A percentile compares a stretch with the other conserved stretches of the same genome.
Conservation (phyloP, 495 filamentous ascomycete species). For the Emericellopsis terricola region DNA sequence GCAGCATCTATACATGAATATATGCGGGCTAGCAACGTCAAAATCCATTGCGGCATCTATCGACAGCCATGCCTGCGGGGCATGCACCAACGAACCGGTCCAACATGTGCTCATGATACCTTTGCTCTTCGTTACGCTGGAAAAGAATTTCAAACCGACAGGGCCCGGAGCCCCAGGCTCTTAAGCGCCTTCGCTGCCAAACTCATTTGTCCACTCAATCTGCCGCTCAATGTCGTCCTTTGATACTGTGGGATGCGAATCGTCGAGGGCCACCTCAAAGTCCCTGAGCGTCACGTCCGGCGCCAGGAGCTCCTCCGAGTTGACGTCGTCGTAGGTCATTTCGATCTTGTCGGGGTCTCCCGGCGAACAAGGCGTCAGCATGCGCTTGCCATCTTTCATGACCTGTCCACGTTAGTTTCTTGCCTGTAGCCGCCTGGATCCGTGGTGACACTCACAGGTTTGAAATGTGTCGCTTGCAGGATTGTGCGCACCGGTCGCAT, state of each 20-base stretch:
- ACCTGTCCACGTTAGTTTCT: conserved; percentile 31
- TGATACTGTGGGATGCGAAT: conserved; percentile 76
- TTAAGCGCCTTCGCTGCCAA: conserved; percentile 80
- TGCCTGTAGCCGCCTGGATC: background rate
- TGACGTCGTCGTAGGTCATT: conserved; percentile 83
- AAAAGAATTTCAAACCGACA: too few species aligned
- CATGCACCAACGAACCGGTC: too few species aligned
- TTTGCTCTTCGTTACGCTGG: too few species aligned
- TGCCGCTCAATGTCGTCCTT: conserved; percentile 65
- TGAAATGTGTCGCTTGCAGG: conserved; percentile 96
- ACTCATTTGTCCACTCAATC: conserved; percentile 89
- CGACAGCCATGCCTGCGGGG: too few species aligned
- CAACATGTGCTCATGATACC: too few species aligned
- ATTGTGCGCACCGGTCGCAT: conserved; percentile 98
- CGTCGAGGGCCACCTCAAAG: conserved; percentile 83
- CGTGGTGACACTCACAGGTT: conserved; percentile 41
- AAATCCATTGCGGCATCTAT: too few species aligned
- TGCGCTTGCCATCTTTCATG: conserved; percentile 48
- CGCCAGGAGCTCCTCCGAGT: conserved; percentile 67
- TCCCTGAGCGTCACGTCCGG: conserved; percentile 78
- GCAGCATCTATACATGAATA: too few species aligned
- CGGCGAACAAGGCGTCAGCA: conserved; percentile 84
- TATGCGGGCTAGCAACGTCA: too few species aligned
- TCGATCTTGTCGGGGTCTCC: conserved; percentile 71
- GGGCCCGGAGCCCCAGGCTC: too few species aligned